Evolutionary conservation across 176 grass and related monocot species (phyloP), one percentile per base, ranked within the genome.

Genomic region (Chloris gayana): DNA sequence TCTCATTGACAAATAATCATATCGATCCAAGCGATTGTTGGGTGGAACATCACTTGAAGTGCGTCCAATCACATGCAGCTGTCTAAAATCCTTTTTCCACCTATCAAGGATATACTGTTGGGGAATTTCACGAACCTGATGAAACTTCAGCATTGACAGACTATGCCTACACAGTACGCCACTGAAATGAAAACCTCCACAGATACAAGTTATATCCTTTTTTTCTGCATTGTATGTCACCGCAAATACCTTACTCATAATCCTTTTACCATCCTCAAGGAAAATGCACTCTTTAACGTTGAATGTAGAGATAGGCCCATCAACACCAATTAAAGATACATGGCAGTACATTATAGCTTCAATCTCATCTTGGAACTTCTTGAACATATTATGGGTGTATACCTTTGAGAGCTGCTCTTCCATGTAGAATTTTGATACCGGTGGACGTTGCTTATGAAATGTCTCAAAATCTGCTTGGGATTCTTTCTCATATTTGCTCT

Each of bases 331-430:
- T 68, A 95, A 70, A 72, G 90, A 89, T 81, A 91, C 90, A 64
- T 98, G 92, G 73, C 92, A 98, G 85, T 98, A 98, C 96, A 98
- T 98, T 72, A 98, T 98, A 72, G 92, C 90, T 86, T 95, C 92
- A 73, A 98, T 91, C 86, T 98, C 96, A 95, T 95, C 92, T 74
- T 98, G 96, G 57, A 98, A 95, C 71, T 87, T 93, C 83, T 98
- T 98, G 70, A 98, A 98, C 81, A 95, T 93, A 79, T 93, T 98
- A 79, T 93, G 88, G 53, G 96, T 98, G 83, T 95, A 98, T 56
- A 93, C 88, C 80, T 93, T 98, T 15, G 96, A 95, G 26, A 98
- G 90, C 75, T 98, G 96, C 58, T 98, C 92, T 85, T 98, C 96
- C 96, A 95, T 98, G 77, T 95, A 93, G 72, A 98, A 99, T 81